Base-by-base conservation (phyloP, 1,284 basidiomycete genomes). In the Marasmius fiardii region DNA sequence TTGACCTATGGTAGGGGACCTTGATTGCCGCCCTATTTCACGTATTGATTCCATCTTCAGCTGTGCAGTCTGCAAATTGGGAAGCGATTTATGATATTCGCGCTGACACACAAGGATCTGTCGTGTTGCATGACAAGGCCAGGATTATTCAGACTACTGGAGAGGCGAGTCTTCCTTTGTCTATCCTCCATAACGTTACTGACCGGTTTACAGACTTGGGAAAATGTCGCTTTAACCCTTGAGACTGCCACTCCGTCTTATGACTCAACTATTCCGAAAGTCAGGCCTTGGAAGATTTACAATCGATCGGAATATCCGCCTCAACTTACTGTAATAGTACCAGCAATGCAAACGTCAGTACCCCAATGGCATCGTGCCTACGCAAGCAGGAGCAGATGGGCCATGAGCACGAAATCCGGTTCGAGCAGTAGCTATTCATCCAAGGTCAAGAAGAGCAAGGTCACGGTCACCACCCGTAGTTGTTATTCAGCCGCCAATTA, bases 121-220 rank as follows among this genome's bases (percentile, higher is more conserved):
- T 74, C 1, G 65, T 59, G 0, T 53, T 76, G 8, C 61, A 68
- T 1, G 75, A 76, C 59, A 76, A 77, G 57, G 73, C 71, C 0
- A 60, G 60, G 2, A 74, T 75, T 37, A 63, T 52, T 2, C 74
- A 75, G 50, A 58, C 54, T 34, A 75, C 73, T 0, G 74, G 71
- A 11, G 74, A 77, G 65, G 74, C 65, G 39, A 4, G 61, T 53
- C 2, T 20, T 24, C 28, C n/a, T 21, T 20, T 37, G 12, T 16
- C 33, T 7, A 2, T 37, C 5, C 24, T 53, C 24, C 34, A 63
- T n/a, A n/a, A n/a, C n/a, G n/a, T n/a, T n/a, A n/a, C n/a, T n/a
- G n/a, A n/a, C n/a, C n/a, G n/a, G n/a, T n/a, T n/a, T n/a, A n/a
- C n/a, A n/a, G 58, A 51, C 57, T 16, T 72, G 71, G 71, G 58